A percentile compares a stretch with the other conserved stretches of the same genome.
These are phyloP conservation scores for Saturnispora serradocipensis DNA, from an alignment of 805 yeast species.

Conservation along the genomic window DNA sequence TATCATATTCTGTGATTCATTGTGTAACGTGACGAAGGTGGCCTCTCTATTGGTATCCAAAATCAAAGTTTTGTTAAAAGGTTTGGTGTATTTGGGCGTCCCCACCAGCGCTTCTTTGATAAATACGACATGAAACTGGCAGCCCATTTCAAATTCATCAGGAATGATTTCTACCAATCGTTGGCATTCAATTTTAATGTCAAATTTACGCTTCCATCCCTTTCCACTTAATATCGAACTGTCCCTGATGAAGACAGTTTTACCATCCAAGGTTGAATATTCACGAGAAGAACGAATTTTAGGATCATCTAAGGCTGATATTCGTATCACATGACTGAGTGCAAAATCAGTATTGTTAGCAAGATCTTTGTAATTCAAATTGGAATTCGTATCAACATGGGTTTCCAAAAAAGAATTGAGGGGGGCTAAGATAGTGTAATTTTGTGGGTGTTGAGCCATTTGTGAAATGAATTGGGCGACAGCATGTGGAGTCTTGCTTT, in stretches of 20 bases:
- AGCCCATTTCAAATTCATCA: conserved; percentile 49
- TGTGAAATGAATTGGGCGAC: conserved; percentile 28
- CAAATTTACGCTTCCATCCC: conserved; percentile 43
- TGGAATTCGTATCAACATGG: conserved; percentile 31
- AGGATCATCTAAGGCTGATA: conserved; percentile 17
- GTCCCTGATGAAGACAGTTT: conserved; percentile 46
- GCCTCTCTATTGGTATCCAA: neutral
- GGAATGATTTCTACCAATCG: conserved; percentile 47
- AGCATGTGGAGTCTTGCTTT: neutral
- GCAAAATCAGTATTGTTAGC: conserved; percentile 55
- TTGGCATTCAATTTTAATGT: conserved; percentile 35
- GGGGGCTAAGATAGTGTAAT: conserved; percentile 59
- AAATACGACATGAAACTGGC: conserved; percentile 45
- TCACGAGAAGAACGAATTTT: conserved; percentile 11
- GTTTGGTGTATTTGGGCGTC: conserved; percentile 15
- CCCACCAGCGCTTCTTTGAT: conserved; percentile 52
- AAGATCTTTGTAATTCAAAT: conserved; percentile 36
- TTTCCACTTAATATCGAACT: conserved; percentile 46
- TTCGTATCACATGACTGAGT: conserved; percentile 49
- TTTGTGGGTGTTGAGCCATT: conserved; percentile 36
- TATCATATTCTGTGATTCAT: neutral
- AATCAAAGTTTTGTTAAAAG: neutral
- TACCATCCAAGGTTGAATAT: conserved; percentile 44
- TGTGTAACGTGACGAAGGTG: neutral
- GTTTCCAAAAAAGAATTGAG: conserved; percentile 38